Conservation (phyloP, 129 eudicot species). For the Solidago caesia region DNA sequence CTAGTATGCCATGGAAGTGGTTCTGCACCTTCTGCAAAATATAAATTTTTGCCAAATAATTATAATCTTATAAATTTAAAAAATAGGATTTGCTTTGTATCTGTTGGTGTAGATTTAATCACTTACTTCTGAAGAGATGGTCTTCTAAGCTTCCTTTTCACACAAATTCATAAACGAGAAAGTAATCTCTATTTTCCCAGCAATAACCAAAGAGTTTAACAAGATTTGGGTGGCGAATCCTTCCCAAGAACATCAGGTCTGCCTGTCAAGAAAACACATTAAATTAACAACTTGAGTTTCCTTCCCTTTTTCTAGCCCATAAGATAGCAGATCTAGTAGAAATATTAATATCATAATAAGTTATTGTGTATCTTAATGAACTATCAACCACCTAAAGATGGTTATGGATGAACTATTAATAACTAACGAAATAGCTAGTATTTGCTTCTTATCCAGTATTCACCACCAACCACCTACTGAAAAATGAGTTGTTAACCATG, state of each 20-base stretch:
- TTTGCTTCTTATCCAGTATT: too few relatives aligned
- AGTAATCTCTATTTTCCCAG: conserved; percentile 50
- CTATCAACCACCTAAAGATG: background rate
- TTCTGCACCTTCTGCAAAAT: conserved; percentile 19
- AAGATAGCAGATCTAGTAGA: background rate
- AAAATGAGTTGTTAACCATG: too few relatives aligned
- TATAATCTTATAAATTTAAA: background rate
- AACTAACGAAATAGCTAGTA: too few relatives aligned
- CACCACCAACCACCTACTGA: too few relatives aligned
- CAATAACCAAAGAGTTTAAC: conserved; percentile 61
- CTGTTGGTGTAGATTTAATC: background rate
- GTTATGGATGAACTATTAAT: background rate
- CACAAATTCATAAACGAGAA: conserved; percentile 72
- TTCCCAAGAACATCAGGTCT: conserved; percentile 64
- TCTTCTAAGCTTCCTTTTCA: conserved; percentile 61
- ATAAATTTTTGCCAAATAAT: background rate
- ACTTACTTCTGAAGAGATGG: conserved; percentile 63
- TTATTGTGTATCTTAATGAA: background rate
- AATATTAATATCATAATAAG: background rate
- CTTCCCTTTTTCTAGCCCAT: background rate
- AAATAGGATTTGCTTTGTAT: background rate
- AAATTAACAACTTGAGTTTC: background rate
- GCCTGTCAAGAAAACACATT: conserved; percentile 39
- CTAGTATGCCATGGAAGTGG: conserved; percentile 31
- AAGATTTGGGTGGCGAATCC: conserved; percentile 57